Percentiles rank a stretch among this genome's conserved stretches.
Evolutionary conservation across 2,329 filamentous ascomycete species (phyloP).

Genomic region (Pezicula rhizophila): DNA sequence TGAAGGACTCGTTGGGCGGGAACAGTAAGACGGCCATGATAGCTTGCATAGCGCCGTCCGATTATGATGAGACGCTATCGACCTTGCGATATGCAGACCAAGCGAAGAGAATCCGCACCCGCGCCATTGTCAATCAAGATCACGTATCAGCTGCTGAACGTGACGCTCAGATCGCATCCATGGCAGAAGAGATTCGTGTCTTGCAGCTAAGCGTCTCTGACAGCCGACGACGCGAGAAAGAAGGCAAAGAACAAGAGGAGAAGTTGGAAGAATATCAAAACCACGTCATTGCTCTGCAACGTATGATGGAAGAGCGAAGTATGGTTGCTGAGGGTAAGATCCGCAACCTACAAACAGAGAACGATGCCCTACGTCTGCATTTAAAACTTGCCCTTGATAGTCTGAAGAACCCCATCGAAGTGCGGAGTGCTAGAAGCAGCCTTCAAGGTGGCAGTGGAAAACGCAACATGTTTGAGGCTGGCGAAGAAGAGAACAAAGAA

Average conservation of each 20-base stretch:
- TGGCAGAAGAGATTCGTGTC: conserved; percentile 88
- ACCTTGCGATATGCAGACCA: conserved; percentile 96
- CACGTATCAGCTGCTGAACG: conserved; percentile 86
- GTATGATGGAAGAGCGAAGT: conserved; percentile 89
- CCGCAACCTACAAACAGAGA: conserved; percentile 79
- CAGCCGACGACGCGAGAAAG: conserved; percentile 63
- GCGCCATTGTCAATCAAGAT: conserved; percentile 92
- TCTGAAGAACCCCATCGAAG: conserved; percentile 80
- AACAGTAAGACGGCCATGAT: conserved; percentile 99
- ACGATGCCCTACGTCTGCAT: conserved; percentile 82
- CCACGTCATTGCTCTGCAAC: conserved; percentile 83
- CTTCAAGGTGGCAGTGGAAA: conserved; percentile 11
- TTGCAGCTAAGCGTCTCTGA: conserved; percentile 73
- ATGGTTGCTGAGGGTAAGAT: conserved; percentile 94
- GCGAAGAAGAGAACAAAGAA: not conserved
- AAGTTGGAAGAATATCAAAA: conserved; percentile 91
- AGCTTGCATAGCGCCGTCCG: conserved; percentile 87
- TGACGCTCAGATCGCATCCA: conserved; percentile 87
- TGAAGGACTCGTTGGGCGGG: conserved; percentile 92
- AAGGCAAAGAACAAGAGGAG: conserved; percentile 64
- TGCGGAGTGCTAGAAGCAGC: conserved; percentile 32
- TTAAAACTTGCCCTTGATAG: conserved; percentile 80
- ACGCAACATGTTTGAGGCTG: not conserved
- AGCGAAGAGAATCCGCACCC: conserved; percentile 92
- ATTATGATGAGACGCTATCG: conserved; percentile 95